Evolutionary conservation across 2,329 filamentous ascomycete genomes (phyloP), one percentile per base, ranked within the genome.

Genomic region (Aspergillus neotritici): DNA sequence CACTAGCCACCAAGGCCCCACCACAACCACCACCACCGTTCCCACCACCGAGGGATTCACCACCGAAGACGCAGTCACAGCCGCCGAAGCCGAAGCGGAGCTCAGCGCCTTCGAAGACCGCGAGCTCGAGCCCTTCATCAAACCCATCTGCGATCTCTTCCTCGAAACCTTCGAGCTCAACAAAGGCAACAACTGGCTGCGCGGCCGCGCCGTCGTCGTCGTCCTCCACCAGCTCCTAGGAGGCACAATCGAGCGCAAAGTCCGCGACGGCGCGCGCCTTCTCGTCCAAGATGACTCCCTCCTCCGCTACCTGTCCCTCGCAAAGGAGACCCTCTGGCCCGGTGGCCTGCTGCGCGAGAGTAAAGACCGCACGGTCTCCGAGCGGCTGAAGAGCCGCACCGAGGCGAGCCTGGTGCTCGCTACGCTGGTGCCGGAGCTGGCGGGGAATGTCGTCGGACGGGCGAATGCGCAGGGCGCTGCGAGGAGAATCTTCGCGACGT

Each of bases 111-210:
- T 94, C 58, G 91, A 97, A 66, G 84, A 87, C 61, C 84, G 83
- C 57, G 88, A 95, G 56, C 75, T 89, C 2, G 89, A 94, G 61
- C 93, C 93, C 1, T 97, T 98, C 59, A 93, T 98, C 57, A 98
- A 96, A 63, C 94, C 93, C 4, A 96, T 98, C 49, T 96, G 90
- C 66, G 93, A 98, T 65, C 83, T 98, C 47, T 98, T 98, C 68
- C 78, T 98, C 12, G 93, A 98, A 63, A 80, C 89, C 0, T 98
- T 98, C 60, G 90, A 95, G 60, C 77, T 98, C 31, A 94, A 96
- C 64, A 83, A 85, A 48, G 90, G 91, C 32, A 96, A 94, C 67
- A 97, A 94, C 65, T 98, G 93, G 94, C 80, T 98, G 4, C 86
- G 94, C 32, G 94, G 93, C 1, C 83, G 93, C 15, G 93, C 93